Conservation (phyloP, 2,329 filamentous ascomycete genomes). For the Xylariaceae sp. region DNA sequence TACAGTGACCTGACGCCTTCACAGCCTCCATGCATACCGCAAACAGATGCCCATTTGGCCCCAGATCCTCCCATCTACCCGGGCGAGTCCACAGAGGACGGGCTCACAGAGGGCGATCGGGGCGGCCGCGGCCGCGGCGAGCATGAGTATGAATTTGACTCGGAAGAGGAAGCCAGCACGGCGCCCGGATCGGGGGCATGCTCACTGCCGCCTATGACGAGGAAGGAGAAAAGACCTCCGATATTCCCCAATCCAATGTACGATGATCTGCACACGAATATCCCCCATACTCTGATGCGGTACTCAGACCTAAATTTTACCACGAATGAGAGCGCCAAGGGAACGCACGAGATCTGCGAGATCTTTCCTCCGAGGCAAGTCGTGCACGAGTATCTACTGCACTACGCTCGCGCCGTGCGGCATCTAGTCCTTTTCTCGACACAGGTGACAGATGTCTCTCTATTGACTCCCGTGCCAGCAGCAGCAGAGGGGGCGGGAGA, state of each 20-base stretch:
- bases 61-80: slow-evolving; percentile 58
- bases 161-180: slow-evolving; percentile 18
- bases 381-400: slow-evolving; percentile 68
- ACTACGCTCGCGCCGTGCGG: slow-evolving; percentile 64
- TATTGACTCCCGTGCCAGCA: slow-evolving; percentile 4
- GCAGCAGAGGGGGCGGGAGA: background rate
- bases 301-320: slow-evolving; percentile 68
- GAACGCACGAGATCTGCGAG: slow-evolving; percentile 40
- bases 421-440: slow-evolving; percentile 64
- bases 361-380: slow-evolving; percentile 68
- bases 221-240: slow-evolving; percentile 35
- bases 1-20: slow-evolving; percentile 49
- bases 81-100: slow-evolving; percentile 8
- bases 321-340: slow-evolving; percentile 26
- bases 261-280: slow-evolving; percentile 77
- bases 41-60: slow-evolving; percentile 58
- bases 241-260: slow-evolving; percentile 82
- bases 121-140: slow-evolving; percentile 11
- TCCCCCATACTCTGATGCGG: slow-evolving; percentile 73
- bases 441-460: slow-evolving; percentile 53
- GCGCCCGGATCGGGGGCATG: slow-evolving; percentile 18
- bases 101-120: slow-evolving; percentile 4
- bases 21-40: slow-evolving; percentile 54
- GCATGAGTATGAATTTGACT: slow-evolving; percentile 16
- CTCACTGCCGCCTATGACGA: slow-evolving; percentile 6